Evolutionary conservation across 1,139 yeast genomes (phyloP).

Genomic region (Taphrina pruni): DNA sequence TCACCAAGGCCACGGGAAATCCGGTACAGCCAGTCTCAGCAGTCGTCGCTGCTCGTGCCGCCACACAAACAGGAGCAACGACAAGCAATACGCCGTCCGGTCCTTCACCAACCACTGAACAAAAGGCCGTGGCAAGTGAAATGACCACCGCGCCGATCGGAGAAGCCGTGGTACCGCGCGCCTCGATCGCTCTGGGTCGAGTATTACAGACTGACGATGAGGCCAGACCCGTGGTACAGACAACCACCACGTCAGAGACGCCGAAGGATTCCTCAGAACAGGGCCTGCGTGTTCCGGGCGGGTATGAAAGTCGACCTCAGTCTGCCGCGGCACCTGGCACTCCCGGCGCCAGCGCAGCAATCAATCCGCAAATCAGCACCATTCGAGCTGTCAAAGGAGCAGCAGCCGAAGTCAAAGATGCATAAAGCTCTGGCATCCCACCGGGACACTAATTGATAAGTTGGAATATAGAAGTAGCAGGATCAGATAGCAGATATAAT

Average conservation of each 20-base stretch:
- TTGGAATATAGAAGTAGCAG: no score
- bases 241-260: not conserved
- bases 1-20: not conserved
- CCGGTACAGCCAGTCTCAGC: not conserved
- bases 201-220: slow-evolving; percentile 7
- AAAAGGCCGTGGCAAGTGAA: not conserved
- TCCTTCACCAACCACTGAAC: not conserved
- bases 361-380: slow-evolving; percentile 21
- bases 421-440: not conserved
- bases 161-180: not conserved
- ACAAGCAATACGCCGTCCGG: not conserved
- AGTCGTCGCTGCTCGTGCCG: slow-evolving; percentile 13
- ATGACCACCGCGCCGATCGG: not conserved
- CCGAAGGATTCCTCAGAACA: not conserved
- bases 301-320: slow-evolving; percentile 5
- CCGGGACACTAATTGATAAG: no score
- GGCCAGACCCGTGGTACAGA: not conserved
- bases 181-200: not conserved
- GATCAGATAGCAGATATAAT: not conserved
- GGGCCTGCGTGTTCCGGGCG: slow-evolving; percentile 1
- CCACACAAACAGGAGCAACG: not conserved
- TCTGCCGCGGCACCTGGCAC: slow-evolving; percentile 21
- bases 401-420: slow-evolving; percentile 10
- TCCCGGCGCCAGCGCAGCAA: slow-evolving; percentile 6
- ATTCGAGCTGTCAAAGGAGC: slow-evolving; percentile 11